These are phyloP conservation scores for Firmiana major DNA, from an alignment of 345 rosid genomes.

Conservation along the genomic window DNA sequence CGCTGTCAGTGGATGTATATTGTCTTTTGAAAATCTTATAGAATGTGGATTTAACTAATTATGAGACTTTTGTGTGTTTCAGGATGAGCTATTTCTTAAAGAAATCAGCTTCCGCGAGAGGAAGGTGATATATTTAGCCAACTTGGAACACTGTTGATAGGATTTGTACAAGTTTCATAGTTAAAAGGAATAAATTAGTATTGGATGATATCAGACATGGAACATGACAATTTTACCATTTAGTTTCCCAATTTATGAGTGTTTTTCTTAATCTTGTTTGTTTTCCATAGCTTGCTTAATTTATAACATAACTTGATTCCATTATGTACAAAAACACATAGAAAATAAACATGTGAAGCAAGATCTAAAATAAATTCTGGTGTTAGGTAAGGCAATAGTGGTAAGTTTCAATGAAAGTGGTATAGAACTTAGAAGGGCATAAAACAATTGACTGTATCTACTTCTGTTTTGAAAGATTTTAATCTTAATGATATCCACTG, in stretches of 20 bases:
- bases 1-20: background rate
- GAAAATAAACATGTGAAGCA: background rate
- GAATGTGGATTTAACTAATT: background rate
- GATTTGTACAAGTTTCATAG: background rate
- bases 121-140: conserved; percentile 21
- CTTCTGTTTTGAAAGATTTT: background rate
- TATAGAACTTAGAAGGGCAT: background rate
- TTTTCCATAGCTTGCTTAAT: background rate
- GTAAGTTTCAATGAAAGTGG: background rate
- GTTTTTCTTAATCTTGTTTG: background rate
- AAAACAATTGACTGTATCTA: background rate
- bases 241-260: background rate
- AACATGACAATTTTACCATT: background rate
- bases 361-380: background rate
- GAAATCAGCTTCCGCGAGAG: conserved; percentile 23
- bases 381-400: background rate
- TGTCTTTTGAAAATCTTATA: background rate
- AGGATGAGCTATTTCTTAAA: conserved; percentile 26
- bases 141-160: background rate
- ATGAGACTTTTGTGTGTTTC: conserved; percentile 8
- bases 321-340: background rate
- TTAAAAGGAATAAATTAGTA: background rate
- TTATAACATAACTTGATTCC: background rate
- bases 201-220: background rate
- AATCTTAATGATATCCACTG: background rate